Evolutionary conservation across 2,329 filamentous ascomycete species (phyloP), one percentile per base, ranked within the genome.

Genomic region (Trichoderma gracile): DNA sequence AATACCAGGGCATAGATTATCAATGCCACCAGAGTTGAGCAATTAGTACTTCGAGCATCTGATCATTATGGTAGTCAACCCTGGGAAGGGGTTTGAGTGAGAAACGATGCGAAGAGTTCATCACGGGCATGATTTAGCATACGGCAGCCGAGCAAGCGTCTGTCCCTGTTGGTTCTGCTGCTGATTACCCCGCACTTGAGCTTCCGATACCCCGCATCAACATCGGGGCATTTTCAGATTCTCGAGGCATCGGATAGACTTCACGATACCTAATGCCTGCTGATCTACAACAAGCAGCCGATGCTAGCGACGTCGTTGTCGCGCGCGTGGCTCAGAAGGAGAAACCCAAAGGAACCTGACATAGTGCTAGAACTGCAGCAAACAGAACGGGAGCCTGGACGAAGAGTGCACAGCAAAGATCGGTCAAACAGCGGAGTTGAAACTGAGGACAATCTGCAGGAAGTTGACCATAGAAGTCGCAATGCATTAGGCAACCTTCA

Each of bases 261-360:
- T 64, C 5, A 65, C 64, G 0, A 61, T 14, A 14, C 30, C 30
- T 33, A 38, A 12, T 68, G 68, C 17, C 64, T 66, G 0, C 40
- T 71, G 7, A 58, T 71, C 0, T 65, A 67, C 12, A 47, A 68
- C 2, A 23, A 65, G n/a, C 19, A 42, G 5, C 54, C 50, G 5
- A 33, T 14, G 9, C n/a, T 23, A 63, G 64, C 9, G 25, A 21
- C 6, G 42, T 53, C 1, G n/a, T 60, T 2, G 10, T 53, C 3
- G 45, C 65, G 25, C 67, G 65, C 30, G 55, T 69, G 54, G 64
- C 67, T 42, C 66, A 66, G 14, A 50, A 67, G 30, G 40, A 64
- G 6, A 19, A n/a, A 27, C 2, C 2, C 1, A 7, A 33, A 21
- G 49, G 45, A 7, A 5, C 27, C 2, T 23, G 50, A 3, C 1